A percentile compares a stretch with the other conserved stretches of the same genome.
These are phyloP conservation scores for Biscogniauxia marginata DNA, from an alignment of 2,329 filamentous ascomycete species.

Conservation along the genomic window DNA sequence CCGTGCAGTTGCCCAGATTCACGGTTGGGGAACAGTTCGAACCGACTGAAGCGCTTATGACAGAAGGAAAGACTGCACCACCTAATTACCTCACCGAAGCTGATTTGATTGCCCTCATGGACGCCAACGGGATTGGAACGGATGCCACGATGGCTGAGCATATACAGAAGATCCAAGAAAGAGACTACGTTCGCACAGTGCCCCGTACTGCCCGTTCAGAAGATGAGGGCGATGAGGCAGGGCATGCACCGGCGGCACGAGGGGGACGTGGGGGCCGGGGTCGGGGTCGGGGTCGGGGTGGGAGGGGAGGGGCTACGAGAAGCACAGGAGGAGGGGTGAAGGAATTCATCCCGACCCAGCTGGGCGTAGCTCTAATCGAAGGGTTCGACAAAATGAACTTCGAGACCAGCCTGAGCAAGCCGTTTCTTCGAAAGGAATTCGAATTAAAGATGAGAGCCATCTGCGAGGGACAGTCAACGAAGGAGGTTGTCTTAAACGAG, in stretches of 20 bases:
- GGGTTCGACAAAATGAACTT: constrained; percentile 94
- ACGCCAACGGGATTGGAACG: constrained; percentile 96
- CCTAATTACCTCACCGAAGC: constrained; percentile 91
- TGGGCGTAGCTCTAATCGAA: constrained; percentile 88
- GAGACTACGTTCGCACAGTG: constrained; percentile 75
- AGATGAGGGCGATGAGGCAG: constrained; percentile 39
- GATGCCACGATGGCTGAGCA: constrained; percentile 99
- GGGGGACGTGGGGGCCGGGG: constrained; percentile 48
- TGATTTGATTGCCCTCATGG: constrained; percentile 94
- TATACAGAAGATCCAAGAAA: constrained; percentile 90
- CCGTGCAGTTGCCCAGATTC: constrained; percentile 77
- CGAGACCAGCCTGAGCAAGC: constrained; percentile 90
- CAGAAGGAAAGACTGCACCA: constrained; percentile 83
- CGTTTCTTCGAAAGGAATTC: constrained; percentile 96
- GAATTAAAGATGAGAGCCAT: constrained; percentile 96
- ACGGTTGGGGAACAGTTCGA: constrained; percentile 77
- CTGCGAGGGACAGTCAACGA: constrained; percentile 79
- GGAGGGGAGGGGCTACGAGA: constrained; percentile 36
- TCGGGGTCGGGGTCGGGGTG: constrained; percentile 47
- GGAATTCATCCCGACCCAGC: constrained; percentile 88
- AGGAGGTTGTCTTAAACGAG: constrained; percentile 72
- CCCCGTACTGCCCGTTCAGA: constrained; percentile 42
- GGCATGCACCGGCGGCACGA: constrained; percentile 38
- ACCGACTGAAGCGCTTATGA: constrained; percentile 84
- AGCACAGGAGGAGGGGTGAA: constrained; percentile 57